These are phyloP conservation scores for Metschnikowia henanensis DNA, from an alignment of 805 yeast genomes.

Conservation along the genomic window DNA sequence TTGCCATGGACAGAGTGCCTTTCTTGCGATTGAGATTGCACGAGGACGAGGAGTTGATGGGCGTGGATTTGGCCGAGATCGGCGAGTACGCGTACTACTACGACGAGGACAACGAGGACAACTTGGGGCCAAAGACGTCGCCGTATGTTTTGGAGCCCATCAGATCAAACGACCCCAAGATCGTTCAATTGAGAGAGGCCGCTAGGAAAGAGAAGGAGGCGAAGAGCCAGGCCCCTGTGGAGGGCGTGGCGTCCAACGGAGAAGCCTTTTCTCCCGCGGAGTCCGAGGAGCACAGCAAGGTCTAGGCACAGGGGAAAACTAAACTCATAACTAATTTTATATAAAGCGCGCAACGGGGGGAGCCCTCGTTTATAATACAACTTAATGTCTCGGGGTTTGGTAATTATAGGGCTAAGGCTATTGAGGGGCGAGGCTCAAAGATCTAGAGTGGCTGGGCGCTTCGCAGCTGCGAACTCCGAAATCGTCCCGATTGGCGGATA, in stretches of 20 bases:
- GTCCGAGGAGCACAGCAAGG: constrained; percentile 17
- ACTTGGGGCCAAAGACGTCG: constrained; percentile 24
- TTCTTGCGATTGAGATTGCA: constrained; percentile 77
- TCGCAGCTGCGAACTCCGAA: no score
- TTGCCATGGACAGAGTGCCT: constrained; percentile 72
- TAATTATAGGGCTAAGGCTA: no score
- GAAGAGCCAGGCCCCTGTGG: constrained; percentile 5
- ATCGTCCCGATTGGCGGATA: no score
- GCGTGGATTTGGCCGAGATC: constrained; percentile 87
- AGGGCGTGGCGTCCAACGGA: constrained; percentile 18
- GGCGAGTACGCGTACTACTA: constrained; percentile 83
- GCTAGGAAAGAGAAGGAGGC: constrained; percentile 19
- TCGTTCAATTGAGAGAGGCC: constrained; percentile 33
- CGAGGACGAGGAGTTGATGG: constrained; percentile 84
- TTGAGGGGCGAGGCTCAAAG: no score
- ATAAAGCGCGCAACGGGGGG: background rate
- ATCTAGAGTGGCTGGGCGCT: no score
- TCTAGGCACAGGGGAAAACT: background rate
- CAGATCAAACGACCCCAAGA: constrained; percentile 53
- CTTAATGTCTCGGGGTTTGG: no score
- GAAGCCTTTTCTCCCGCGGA: constrained; percentile 16
- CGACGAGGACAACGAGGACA: constrained; percentile 52
- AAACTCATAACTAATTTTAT: background rate
- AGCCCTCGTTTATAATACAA: background rate
- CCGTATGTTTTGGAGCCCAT: constrained; percentile 76